A percentile compares a stretch with the other conserved stretches of the same genome.
phyloP scores from a whole-genome alignment of 176 grass and related monocot species.

The Triticum aestivum region DNA sequence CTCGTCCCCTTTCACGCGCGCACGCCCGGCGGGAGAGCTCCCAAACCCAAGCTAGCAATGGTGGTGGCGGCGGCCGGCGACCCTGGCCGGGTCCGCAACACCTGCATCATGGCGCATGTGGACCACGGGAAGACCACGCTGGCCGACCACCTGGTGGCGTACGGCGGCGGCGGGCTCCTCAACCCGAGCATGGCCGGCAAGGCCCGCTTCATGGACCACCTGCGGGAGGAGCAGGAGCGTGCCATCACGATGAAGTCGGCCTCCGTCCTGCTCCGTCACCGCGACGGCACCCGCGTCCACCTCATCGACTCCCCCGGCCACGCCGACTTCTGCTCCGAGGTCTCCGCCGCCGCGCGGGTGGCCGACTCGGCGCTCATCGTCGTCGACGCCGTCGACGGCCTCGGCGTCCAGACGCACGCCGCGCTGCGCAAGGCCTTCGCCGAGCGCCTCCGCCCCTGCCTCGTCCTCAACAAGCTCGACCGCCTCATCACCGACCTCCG shows the following conservation, averaged over 20 bases:
- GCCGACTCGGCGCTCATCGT: conserved; percentile 77
- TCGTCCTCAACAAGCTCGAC: conserved; percentile 95
- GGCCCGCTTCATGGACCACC: conserved; percentile 78
- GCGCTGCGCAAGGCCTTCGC: conserved; percentile 84
- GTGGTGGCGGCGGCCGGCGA: conserved; percentile 26
- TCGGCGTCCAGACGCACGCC: conserved; percentile 87
- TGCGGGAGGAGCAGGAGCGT: conserved; percentile 83
- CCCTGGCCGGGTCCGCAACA: conserved; percentile 60
- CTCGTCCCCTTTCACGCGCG: neutral
- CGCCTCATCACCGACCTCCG: conserved; percentile 85
- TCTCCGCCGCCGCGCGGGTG: conserved; percentile 78
- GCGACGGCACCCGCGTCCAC: conserved; percentile 46
- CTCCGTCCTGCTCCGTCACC: conserved; percentile 48
- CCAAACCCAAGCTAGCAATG: conserved; percentile 41
- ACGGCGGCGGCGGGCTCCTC: conserved; percentile 63
- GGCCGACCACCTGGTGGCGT: conserved; percentile 88
- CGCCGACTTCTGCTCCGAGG: conserved; percentile 95
- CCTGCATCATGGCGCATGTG: conserved; percentile 92
- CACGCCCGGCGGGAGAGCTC: neutral
- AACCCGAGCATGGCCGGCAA: conserved; percentile 76
- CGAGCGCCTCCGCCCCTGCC: conserved; percentile 79
- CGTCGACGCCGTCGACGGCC: conserved; percentile 81
- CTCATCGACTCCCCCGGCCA: conserved; percentile 97
- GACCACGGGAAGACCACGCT: conserved; percentile 94
- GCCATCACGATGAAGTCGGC: conserved; percentile 96